Evolutionary conservation across 116 monocot species (phyloP), one percentile per base, ranked within the genome.

Genomic region (Iris pallida): DNA sequence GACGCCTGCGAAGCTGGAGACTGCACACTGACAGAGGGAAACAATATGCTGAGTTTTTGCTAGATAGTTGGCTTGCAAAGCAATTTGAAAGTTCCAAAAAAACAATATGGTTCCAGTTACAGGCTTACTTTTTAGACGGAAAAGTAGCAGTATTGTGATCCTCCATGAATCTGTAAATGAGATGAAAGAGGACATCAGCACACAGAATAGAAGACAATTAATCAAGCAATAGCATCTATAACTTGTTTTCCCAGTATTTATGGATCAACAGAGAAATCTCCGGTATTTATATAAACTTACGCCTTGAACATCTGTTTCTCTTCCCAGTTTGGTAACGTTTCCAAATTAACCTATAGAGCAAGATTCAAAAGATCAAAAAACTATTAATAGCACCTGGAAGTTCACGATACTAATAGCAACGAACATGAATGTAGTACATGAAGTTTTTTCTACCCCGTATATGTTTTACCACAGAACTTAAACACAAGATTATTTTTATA

Each of bases 221-320:
- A 30, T 30, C 30, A 30, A 30, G 49, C 49, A 9, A 7, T 64
- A 47, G 13, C 17, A 64, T 14, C 10, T 52, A 40, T 30, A 66
- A 41, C 6, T 53, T 66, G 61, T 43, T 62, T 61, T 17, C 42
- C 53, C 43, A 63, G 4, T 64, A 5, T 47, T 10, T 12, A 18
- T 57, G 9, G 44, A 17, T 59, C 10, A 47, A 17, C 5, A 6
- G 47, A 16, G 10, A 51, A 51, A 67, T 16, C 42, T 53, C 16
- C 49, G 53, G 53, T 13, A 67, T 53, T 52, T 54, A 30, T 9
- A 51, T 57, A 64, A 30, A 78, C 98, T 85, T 82, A 98, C 98
- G 93, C 90, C 68, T 93, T 92, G 43, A 93, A 98, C 98, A 98
- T 88, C 80, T 88, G 90, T 49, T 98, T 98, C 78, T 98, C 98